A percentile compares a stretch with the other conserved stretches of the same genome.
Evolutionary conservation across 2,329 filamentous ascomycete species (phyloP).

Genomic region (Xylariaceae sp.): DNA sequence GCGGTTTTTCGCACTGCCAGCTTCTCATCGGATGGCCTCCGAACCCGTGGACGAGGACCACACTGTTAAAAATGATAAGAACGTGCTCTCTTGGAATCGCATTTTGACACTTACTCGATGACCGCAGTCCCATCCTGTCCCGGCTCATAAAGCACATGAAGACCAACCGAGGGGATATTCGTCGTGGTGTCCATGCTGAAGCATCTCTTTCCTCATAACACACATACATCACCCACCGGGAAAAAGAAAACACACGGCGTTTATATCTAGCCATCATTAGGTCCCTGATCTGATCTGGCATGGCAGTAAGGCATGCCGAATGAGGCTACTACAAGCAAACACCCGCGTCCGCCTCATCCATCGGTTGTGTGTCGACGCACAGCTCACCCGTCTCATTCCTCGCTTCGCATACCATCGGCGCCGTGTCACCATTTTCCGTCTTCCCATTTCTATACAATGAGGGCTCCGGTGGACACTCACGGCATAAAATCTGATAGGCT

Average conservation of each 20-base stretch:
- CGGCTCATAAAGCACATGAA: conserved; percentile 16
- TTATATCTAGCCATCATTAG: conserved; percentile 8
- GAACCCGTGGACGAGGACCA: conserved; percentile 18
- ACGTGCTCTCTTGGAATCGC: not conserved
- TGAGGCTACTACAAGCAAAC: not conserved
- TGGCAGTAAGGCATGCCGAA: conserved; percentile 7
- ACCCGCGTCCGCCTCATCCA: not conserved
- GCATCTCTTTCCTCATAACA: conserved; percentile 2
- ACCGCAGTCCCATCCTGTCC: conserved; percentile 5
- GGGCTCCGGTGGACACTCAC: too few relatives aligned
- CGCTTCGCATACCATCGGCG: conserved; percentile 4
- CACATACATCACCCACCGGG: not conserved
- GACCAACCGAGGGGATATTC: conserved; percentile 11
- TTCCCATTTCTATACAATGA: conserved; percentile 5
- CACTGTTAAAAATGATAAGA: conserved; percentile 2
- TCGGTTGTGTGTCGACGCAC: not conserved
- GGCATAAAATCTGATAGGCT: too few relatives aligned
- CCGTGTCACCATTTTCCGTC: conserved; percentile 12
- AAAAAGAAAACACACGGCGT: not conserved
- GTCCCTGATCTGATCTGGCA: conserved; percentile 2
- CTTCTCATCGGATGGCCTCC: conserved; percentile 18
- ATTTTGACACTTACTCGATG: conserved; percentile 11
- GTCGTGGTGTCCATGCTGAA: conserved; percentile 15
- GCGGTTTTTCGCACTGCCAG: conserved; percentile 13
- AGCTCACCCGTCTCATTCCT: not conserved